A percentile compares a stretch with the other conserved stretches of the same genome.
phyloP scores from a whole-genome alignment of 1,139 yeast genomes.

The Geotrichum cucujoidarum region DNA sequence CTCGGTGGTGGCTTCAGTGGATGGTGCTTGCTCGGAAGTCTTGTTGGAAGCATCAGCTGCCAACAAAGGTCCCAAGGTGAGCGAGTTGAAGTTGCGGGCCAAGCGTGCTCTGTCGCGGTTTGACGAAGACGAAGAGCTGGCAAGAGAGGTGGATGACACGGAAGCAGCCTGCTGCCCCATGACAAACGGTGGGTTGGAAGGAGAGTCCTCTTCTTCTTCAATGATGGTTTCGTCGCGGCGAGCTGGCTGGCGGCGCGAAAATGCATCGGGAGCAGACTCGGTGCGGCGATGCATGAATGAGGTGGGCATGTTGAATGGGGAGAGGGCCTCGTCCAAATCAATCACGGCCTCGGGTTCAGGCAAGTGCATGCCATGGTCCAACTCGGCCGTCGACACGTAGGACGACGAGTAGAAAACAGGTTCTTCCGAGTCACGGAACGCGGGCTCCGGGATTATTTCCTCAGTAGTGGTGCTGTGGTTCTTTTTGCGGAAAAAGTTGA shows the following conservation, averaged over 20 bases:
- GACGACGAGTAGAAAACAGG: constrained; percentile 21
- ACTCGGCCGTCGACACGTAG: constrained; percentile 17
- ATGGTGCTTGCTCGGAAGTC: too few relatives aligned
- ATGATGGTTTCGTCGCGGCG: constrained; percentile 23
- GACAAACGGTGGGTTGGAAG: constrained; percentile 1
- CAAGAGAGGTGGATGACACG: constrained; percentile 20
- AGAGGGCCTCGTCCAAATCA: constrained; percentile 36
- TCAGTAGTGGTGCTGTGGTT: neutral
- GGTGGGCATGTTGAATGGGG: constrained; percentile 24
- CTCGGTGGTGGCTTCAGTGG: neutral
- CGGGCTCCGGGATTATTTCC: neutral
- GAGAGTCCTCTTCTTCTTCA: constrained; percentile 22
- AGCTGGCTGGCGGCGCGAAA: constrained; percentile 14
- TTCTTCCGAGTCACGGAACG: constrained; percentile 16
- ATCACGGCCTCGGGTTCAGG: constrained; percentile 24
- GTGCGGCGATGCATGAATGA: constrained; percentile 33
- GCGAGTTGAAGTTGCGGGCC: constrained; percentile 20
- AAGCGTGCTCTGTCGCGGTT: constrained; percentile 21
- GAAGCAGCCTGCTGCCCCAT: constrained; percentile 23
- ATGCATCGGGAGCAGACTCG: constrained; percentile 30
- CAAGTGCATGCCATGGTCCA: constrained; percentile 8
- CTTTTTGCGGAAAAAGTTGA: constrained; percentile 16
- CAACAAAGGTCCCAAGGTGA: constrained; percentile 14
- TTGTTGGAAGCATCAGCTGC: neutral
- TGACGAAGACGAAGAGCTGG: constrained; percentile 16